Percentiles rank a stretch among this genome's conserved stretches.
Conservation (phyloP, 495 filamentous ascomycete species). For the Tuber calosporum region DNA sequence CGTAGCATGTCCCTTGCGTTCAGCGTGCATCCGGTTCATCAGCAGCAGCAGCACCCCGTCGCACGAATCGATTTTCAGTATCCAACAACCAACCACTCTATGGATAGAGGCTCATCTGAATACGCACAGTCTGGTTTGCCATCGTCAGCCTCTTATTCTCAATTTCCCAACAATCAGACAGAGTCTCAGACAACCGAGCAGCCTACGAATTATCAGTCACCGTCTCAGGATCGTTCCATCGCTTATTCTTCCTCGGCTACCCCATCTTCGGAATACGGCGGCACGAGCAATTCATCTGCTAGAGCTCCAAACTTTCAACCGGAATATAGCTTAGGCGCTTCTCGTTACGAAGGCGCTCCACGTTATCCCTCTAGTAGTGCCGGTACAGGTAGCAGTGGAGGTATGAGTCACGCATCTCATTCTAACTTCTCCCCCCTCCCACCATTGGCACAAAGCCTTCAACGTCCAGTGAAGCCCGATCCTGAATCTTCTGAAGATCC, state of each 20-base stretch:
- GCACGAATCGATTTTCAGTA: slow-evolving; percentile 20
- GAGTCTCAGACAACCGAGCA: slow-evolving; percentile 47
- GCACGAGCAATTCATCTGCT: slow-evolving; percentile 41
- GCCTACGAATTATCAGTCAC: slow-evolving; percentile 50
- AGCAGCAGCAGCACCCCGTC: slow-evolving; percentile 36
- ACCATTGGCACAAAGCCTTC: slow-evolving; percentile 38
- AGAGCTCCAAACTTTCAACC: slow-evolving; percentile 41
- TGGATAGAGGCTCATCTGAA: slow-evolving; percentile 85
- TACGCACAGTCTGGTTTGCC: slow-evolving; percentile 99
- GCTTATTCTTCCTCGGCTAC: slow-evolving; percentile 70
- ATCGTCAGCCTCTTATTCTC: slow-evolving; percentile 51
- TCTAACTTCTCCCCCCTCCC: slow-evolving; percentile 44
- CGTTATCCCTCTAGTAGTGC: slow-evolving; percentile 66
- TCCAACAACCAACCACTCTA: slow-evolving; percentile 50
- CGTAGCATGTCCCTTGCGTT: slow-evolving; percentile 44
- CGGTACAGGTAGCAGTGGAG: slow-evolving; percentile 53
- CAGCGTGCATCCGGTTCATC: slow-evolving; percentile 44
- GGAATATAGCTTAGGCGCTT: slow-evolving; percentile 33
- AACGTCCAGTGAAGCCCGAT: slow-evolving; percentile 80
- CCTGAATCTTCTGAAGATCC: slow-evolving; percentile 97
- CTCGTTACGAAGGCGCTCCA: slow-evolving; percentile 48
- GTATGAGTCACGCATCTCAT: slow-evolving; percentile 76
- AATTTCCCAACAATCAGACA: slow-evolving; percentile 48
- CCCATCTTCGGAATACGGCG: slow-evolving; percentile 79
- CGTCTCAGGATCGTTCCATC: slow-evolving; percentile 60